A percentile compares a stretch with the other conserved stretches of the same genome.
Evolutionary conservation across 768 basidiomycete species (phyloP).

Genomic region (Boletus speciosus): DNA sequence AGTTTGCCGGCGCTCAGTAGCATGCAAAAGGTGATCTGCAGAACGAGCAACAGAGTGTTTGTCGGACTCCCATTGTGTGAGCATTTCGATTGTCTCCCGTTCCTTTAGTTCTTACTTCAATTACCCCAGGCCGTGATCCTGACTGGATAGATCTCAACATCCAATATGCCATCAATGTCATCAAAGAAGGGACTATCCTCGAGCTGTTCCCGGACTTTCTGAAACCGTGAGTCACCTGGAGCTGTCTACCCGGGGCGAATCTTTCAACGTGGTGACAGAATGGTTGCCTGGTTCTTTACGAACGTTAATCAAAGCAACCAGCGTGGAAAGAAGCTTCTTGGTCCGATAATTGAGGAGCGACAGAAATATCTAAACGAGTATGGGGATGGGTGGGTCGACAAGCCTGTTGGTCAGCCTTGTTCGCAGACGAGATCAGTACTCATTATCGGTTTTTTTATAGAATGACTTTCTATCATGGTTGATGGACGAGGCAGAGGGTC

Average conservation of each 20-base stretch:
- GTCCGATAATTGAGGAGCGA: conserved; percentile 32
- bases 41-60: conserved; percentile 44
- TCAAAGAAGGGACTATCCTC: conserved; percentile 18
- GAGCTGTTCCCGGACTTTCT: conserved; percentile 27
- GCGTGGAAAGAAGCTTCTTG: conserved; percentile 16
- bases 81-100: conserved; percentile 1
- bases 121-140: not conserved
- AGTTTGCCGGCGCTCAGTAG: conserved; percentile 24
- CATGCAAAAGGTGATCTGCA: conserved; percentile 12
- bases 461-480: no score
- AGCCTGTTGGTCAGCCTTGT: not conserved
- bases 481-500: no score
- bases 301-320: not conserved
- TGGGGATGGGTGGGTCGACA: conserved; percentile 28
- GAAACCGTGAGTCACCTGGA: not conserved
- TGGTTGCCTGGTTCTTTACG: conserved; percentile 10
- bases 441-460: not conserved
- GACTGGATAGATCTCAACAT: conserved; percentile 34
- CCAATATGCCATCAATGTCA: conserved; percentile 29
- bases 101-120: no score
- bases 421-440: no score
- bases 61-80: conserved; percentile 49
- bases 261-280: not conserved
- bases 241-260: no score
- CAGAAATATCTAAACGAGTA: conserved; percentile 16